Evolutionary conservation across 495 filamentous ascomycete genomes (phyloP), one percentile per base, ranked within the genome.

Genomic region (Jackrogersella multiformis): DNA sequence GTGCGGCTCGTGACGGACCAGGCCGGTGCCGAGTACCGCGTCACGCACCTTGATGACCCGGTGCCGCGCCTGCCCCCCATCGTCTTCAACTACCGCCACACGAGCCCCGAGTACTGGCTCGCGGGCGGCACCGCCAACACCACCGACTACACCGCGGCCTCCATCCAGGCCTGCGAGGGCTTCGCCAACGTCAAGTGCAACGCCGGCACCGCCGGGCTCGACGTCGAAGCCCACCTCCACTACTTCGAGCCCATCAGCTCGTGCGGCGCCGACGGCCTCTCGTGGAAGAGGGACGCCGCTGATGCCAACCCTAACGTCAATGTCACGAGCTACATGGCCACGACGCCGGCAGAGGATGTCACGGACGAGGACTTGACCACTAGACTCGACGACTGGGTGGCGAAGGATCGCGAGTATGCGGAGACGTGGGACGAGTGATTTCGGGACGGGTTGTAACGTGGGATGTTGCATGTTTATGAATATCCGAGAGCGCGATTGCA

Each of bases 71-170:
- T 91, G 20, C 89, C 90, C 0, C 88, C 87, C 2, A 64, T 79
- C 23, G 5, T 75, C 10, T 56, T 85, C 21, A 85, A 84, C 15
- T 93, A 81, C 75, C 75, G 77, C 35, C 90, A 93, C 68, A 79
- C 84, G 5, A 85, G 81, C 45, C 89, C 90, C 0, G 91, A 93
- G 77, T 92, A 87, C 75, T 93, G 82, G 82, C 62, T 83, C 7
- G 56, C 69, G 4, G 49, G 46, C 44, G 73, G 73, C 18, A 24
- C 13, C 5, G n/a, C 54, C 10, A 65, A 56, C n/a, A 74, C 70
- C 1, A 56, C 46, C 1, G n/a, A 28, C 6, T 78, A 77, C 62
- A 41, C 57, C 6, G 41, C 64, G 6, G 39, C 56, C 4, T 75
- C 81, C 52, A 66, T 82, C 32, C 49, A 68, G 32, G 71, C 76